Base-by-base conservation (phyloP, 306 rosid genomes). In the Erythrophleum fordii region DNA sequence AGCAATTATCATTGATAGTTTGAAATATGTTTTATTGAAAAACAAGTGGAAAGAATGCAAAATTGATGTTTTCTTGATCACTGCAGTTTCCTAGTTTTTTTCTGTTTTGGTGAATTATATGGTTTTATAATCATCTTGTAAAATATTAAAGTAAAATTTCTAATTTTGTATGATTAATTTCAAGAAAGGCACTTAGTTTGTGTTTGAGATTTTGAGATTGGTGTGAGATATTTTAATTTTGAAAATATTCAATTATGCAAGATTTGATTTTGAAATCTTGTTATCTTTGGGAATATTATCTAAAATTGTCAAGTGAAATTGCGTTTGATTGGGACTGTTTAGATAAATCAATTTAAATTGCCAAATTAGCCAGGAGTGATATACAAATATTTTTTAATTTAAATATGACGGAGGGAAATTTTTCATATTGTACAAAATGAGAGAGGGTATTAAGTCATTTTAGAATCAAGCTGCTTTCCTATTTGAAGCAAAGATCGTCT, bases 401-500 rank as follows among this genome's bases (percentile, higher is more conserved):
- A 14, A 34, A 16, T 17, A 62, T 16, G 11, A 25, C 9, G 12
- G 29, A 14, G 60, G 13, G 13, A 37, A 20, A 6, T 22, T 8
- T 75, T 68, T 26, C 0, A 29, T 18, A 45, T 48, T 69, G 37
- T 64, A 16, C 28, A 18, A 23, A 58, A 55, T 20, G 20, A 55
- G 76, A 16, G 59, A 52, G 49, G 31, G 51, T 8, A 34, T 56
- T 46, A 45, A 52, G 41, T 56, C 37, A 72, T 55, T 55, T 65
- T 66, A 44, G 44, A 55, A 49, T 41, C 49, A 37, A 67, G 46
- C 35, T 65, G 45, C 53, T 77, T 71, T 34, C 64, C 44, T 22
- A 51, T 70, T 71, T 72, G 28, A 77, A 72, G 58, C 71, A n/a
- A 67, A 1, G 67, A 78, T 23, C 45, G 37, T 55, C 74, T 44